Percentiles rank a stretch among this genome's conserved stretches.
phyloP scores from a whole-genome alignment of 148 eudicot genomes.

The Rheum nobile region DNA sequence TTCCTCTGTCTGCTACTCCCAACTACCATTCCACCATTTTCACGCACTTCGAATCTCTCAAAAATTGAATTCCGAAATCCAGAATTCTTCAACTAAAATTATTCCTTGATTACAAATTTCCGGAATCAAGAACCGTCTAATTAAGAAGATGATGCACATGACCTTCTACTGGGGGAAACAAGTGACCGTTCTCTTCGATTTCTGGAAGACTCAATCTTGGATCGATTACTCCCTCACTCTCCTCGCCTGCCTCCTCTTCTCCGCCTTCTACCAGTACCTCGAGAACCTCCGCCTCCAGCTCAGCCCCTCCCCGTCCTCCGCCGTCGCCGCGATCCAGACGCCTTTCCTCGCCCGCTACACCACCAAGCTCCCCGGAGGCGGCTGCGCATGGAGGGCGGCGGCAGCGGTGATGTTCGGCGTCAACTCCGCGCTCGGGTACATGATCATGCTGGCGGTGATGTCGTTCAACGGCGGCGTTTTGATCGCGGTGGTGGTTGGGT shows the following conservation, averaged over 20 bases:
- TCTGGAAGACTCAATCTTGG: conserved; percentile 35
- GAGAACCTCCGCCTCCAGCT: conserved; percentile 35
- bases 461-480: conserved; percentile 16
- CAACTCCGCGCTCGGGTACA: conserved; percentile 31
- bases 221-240: conserved; percentile 30
- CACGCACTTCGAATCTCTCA: background rate
- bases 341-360: conserved; percentile 6
- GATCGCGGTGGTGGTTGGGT: conserved; percentile 19
- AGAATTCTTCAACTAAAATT: background rate
- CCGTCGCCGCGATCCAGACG: background rate
- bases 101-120: background rate
- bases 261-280: conserved; percentile 36
- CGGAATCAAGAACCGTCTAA: background rate
- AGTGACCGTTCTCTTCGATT: conserved; percentile 30
- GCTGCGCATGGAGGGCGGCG: conserved; percentile 8
- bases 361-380: background rate
- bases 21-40: background rate
- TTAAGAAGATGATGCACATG: conserved; percentile 50
- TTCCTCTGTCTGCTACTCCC: background rate
- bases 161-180: conserved; percentile 50
- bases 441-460: conserved; percentile 18
- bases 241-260: conserved; percentile 31
- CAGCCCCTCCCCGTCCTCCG: background rate
- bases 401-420: conserved; percentile 29
- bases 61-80: no score